These are phyloP conservation scores for Halophytophthora batemanensis DNA, from an alignment of 352 stramenopile genomes.

Conservation along the genomic window DNA sequence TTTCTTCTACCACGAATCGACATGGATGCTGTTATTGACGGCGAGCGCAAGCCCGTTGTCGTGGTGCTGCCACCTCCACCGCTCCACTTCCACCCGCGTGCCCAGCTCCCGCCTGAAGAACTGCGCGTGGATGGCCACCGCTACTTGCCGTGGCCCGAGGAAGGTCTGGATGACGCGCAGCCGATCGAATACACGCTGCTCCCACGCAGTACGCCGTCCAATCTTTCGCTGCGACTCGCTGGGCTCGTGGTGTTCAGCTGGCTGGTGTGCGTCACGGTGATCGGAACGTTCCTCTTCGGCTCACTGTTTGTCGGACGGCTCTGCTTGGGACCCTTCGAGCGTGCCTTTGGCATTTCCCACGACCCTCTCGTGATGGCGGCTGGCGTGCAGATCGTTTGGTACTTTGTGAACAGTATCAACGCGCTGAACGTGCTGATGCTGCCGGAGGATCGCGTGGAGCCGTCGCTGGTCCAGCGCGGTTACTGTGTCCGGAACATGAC, in stretches of 20 bases:
- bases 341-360: slow-evolving; percentile 61
- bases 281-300: slow-evolving; percentile 64
- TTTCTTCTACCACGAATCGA: slow-evolving; percentile 64
- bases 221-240: slow-evolving; percentile 52
- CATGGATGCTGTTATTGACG: slow-evolving; percentile 30
- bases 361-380: slow-evolving; percentile 73
- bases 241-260: slow-evolving; percentile 56
- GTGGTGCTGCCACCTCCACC: slow-evolving; percentile 64
- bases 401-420: slow-evolving; percentile 64
- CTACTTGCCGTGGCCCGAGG: slow-evolving; percentile 83
- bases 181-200: slow-evolving; percentile 75
- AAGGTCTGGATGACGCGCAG: slow-evolving; percentile 67
- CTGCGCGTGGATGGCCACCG: slow-evolving; percentile 65
- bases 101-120: slow-evolving; percentile 63
- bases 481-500: slow-evolving; percentile 75
- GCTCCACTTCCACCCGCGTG: slow-evolving; percentile 78
- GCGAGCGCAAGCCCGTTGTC: slow-evolving; percentile 26
- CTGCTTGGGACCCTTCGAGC: slow-evolving; percentile 70
- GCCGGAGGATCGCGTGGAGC: slow-evolving; percentile 60
- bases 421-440: slow-evolving; percentile 57
- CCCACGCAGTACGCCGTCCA: slow-evolving; percentile 40
- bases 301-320: slow-evolving; percentile 65
- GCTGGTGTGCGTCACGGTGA: slow-evolving; percentile 52
- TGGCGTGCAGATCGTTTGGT: slow-evolving; percentile 76
- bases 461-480: slow-evolving; percentile 48